phyloP scores from a whole-genome alignment of 495 filamentous ascomycete species.

The Sordaria brevicollis region DNA sequence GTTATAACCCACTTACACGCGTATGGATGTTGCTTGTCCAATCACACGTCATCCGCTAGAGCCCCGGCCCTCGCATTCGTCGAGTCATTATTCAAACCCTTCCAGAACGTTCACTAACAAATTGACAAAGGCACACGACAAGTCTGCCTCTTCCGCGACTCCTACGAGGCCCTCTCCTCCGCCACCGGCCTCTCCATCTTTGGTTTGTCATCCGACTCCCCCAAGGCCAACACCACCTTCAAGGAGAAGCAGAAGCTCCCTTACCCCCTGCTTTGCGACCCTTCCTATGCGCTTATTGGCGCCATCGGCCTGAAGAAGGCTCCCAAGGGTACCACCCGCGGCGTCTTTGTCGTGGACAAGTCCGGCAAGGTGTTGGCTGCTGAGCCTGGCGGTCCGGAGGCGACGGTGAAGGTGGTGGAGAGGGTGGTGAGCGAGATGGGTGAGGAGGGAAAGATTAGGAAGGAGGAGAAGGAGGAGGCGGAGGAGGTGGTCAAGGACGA shows the following conservation, averaged over 20 bases:
- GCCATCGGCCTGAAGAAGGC: conserved; percentile 70
- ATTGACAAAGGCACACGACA: conserved; percentile 66
- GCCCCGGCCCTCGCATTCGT: background rate
- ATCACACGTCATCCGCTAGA: background rate
- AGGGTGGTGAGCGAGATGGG: conserved; percentile 31
- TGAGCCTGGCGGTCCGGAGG: conserved; percentile 48
- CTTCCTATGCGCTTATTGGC: conserved; percentile 54
- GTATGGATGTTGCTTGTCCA: background rate
- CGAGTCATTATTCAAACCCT: background rate
- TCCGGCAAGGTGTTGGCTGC: conserved; percentile 52
- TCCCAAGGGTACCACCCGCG: conserved; percentile 66
- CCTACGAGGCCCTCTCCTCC: conserved; percentile 65
- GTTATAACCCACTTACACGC: background rate
- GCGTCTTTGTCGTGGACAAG: conserved; percentile 83
- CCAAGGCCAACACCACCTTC: conserved; percentile 86
- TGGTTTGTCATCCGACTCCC: conserved; percentile 76
- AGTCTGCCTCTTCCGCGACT: conserved; percentile 86
- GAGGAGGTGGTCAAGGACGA: background rate
- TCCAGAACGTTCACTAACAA: conserved; percentile 10
- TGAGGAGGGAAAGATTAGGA: conserved; percentile 12
- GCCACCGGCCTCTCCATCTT: conserved; percentile 76
- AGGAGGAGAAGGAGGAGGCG: background rate
- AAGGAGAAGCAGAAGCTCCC: conserved; percentile 79
- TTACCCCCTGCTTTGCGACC: conserved; percentile 82
- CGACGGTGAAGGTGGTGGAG: conserved; percentile 48